A percentile compares a stretch with the other conserved stretches of the same genome.
Evolutionary conservation across 768 basidiomycete genomes (phyloP).

Genomic region (Rhizopogon rudus): DNA sequence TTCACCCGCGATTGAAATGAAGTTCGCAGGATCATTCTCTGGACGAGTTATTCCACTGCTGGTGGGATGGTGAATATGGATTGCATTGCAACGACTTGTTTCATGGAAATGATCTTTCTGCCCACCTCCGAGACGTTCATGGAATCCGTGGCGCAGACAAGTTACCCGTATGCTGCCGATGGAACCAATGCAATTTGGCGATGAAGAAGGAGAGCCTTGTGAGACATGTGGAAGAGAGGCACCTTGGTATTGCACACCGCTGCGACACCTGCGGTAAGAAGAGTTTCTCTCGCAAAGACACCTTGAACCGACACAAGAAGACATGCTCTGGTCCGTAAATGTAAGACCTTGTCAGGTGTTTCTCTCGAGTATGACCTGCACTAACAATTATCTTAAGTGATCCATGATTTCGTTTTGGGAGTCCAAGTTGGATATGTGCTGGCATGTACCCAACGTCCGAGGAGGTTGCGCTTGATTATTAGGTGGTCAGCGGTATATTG

Average conservation of each 20-base stretch:
- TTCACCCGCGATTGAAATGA: no score
- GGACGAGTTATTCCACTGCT: no score
- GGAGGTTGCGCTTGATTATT: no score
- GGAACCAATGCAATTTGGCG: background rate
- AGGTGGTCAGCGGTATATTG: no score
- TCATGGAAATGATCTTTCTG: background rate
- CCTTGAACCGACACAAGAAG: constrained; percentile 14
- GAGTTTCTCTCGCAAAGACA: constrained; percentile 7
- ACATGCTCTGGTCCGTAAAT: background rate
- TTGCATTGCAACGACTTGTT: background rate
- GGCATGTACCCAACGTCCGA: no score
- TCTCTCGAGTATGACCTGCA: no score
- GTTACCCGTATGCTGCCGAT: background rate
- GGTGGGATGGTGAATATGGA: background rate
- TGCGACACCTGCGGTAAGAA: no score
- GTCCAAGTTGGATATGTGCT: no score
- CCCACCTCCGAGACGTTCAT: background rate
- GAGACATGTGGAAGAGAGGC: constrained; percentile 20
- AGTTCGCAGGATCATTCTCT: no score
- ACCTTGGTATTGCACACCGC: constrained; percentile 4
- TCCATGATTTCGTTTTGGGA: no score
- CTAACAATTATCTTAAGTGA: no score
- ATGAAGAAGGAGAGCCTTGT: background rate
- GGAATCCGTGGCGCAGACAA: background rate
- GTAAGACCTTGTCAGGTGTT: no score